phyloP scores from a whole-genome alignment of 305 asterid genomes.

The Withania somnifera region DNA sequence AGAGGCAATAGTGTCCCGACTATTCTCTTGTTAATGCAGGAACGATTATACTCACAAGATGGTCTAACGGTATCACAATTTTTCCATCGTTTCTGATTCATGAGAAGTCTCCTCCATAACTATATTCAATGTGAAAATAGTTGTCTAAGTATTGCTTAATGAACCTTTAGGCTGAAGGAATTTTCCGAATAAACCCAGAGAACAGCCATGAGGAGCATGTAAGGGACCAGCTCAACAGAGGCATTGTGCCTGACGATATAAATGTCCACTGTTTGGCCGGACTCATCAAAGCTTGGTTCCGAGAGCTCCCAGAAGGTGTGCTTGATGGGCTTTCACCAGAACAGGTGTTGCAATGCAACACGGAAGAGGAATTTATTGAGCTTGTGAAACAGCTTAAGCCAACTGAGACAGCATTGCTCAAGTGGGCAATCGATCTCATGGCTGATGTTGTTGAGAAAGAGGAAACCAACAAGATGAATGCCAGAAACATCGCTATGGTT shows the following conservation, averaged over 20 bases:
- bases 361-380: slow-evolving; percentile 66
- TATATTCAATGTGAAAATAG: neutral
- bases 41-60: slow-evolving; percentile 58
- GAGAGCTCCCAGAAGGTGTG: slow-evolving; percentile 87
- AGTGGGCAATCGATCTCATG: slow-evolving; percentile 95
- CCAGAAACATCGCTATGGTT: slow-evolving; percentile 92
- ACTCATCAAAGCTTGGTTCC: slow-evolving; percentile 90
- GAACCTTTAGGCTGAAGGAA: slow-evolving; percentile 73
- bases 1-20: slow-evolving; percentile 98
- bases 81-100: neutral
- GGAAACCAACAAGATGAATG: slow-evolving; percentile 83
- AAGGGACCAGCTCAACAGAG: slow-evolving; percentile 80
- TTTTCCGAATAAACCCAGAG: slow-evolving; percentile 93
- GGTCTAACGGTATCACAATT: slow-evolving; percentile 63
- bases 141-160: neutral
- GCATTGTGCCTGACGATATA: slow-evolving; percentile 74
- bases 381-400: slow-evolving; percentile 67
- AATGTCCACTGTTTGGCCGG: slow-evolving; percentile 95
- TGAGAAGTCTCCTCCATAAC: neutral
- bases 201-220: slow-evolving; percentile 80
- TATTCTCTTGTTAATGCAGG: slow-evolving; percentile 77
- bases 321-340: slow-evolving; percentile 88
- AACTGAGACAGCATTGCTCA: slow-evolving; percentile 66
- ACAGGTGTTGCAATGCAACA: slow-evolving; percentile 66
- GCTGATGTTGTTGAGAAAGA: slow-evolving; percentile 93